Evolutionary conservation across 2,329 filamentous ascomycete species (phyloP), one percentile per base, ranked within the genome.

Genomic region (Blastomyces silverae): DNA sequence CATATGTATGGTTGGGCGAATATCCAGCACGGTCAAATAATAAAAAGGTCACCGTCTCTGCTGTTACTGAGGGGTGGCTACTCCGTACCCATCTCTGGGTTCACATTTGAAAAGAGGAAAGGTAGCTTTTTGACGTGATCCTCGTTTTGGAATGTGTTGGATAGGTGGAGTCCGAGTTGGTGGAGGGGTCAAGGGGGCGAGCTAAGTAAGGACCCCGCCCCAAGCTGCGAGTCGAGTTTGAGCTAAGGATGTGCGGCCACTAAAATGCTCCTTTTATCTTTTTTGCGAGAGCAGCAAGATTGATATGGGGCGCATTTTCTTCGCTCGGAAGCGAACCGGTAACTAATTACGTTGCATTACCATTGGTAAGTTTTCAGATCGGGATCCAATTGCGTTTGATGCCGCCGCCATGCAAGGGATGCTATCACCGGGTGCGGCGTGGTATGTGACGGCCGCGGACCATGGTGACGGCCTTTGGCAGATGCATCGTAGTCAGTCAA

Each of bases 91-190:
- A 4, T 17, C 2, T 53, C 2, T 53, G 7, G 11, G 31, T 53
- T 28, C 25, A 25, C 22, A 31, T 53, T 53, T 2, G 15, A 28
- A 53, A 15, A 53, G 50, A 53, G 13, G 13, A 22, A 53, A 13
- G 22, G 50, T 22, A 17, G 1, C 22, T 13, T 17, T 17, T 58
- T 8, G 22, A 46, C 7, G 28, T 59, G 57, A 60, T 31, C 25
- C 55, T 57, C 34, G 60, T 62, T 53, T 62, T 50, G 46, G 20
- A 15, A 22, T 25, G 60, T 39, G 60, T 62, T 52, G 15, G n/a
- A 48, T 62, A 22, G 46, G 46, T 42, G 46, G 60, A 31, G 46
- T 20, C 31, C 6, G 31, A 17, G 28, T 13, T 28, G 44, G 28
- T 20, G 13, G 46, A 31, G 20, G 57, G 13, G 17, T 60, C 37